phyloP scores from a whole-genome alignment of 2,329 filamentous ascomycete genomes.

The Penicillium sp. region DNA sequence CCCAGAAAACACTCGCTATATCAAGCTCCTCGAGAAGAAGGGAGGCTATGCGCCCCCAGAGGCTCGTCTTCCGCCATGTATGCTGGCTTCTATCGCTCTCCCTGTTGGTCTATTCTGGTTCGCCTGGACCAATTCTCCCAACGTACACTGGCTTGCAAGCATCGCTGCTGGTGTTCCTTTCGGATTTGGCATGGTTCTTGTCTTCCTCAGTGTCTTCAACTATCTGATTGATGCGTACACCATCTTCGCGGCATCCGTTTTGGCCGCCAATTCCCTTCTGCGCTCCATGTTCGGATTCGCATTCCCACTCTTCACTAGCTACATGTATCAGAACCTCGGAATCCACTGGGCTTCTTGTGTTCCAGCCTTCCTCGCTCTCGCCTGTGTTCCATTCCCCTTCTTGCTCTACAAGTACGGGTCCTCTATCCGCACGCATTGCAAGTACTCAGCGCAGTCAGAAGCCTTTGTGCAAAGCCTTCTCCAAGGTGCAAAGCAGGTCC shows the following conservation, averaged over 20 bases:
- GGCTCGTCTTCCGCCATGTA: constrained; percentile 54
- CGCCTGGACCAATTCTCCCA: constrained; percentile 57
- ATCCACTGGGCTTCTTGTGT: constrained; percentile 52
- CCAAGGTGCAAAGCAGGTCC: not conserved
- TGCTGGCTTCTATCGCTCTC: constrained; percentile 53
- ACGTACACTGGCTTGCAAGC: constrained; percentile 42
- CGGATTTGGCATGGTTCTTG: constrained; percentile 45
- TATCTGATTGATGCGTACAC: constrained; percentile 48
- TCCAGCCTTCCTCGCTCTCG: constrained; percentile 49
- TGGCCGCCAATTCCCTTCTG: constrained; percentile 49
- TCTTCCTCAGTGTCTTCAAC: constrained; percentile 45
- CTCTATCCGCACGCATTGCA: constrained; percentile 43
- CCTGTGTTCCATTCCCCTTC: constrained; percentile 48
- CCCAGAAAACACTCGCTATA: constrained; percentile 44
- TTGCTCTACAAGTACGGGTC: constrained; percentile 47
- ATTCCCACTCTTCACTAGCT: constrained; percentile 51
- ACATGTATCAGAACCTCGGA: constrained; percentile 48
- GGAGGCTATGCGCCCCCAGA: constrained; percentile 64
- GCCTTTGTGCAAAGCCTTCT: constrained; percentile 24
- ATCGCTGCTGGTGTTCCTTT: constrained; percentile 41
- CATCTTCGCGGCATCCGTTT: constrained; percentile 45
- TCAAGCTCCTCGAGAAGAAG: constrained; percentile 44
- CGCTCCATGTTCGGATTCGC: constrained; percentile 49
- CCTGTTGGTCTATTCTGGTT: constrained; percentile 62
- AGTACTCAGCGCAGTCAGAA: constrained; percentile 41